Evolutionary conservation across 2,329 filamentous ascomycete species (phyloP), one percentile per base, ranked within the genome.

Genomic region (Dissoconium aciculare): DNA sequence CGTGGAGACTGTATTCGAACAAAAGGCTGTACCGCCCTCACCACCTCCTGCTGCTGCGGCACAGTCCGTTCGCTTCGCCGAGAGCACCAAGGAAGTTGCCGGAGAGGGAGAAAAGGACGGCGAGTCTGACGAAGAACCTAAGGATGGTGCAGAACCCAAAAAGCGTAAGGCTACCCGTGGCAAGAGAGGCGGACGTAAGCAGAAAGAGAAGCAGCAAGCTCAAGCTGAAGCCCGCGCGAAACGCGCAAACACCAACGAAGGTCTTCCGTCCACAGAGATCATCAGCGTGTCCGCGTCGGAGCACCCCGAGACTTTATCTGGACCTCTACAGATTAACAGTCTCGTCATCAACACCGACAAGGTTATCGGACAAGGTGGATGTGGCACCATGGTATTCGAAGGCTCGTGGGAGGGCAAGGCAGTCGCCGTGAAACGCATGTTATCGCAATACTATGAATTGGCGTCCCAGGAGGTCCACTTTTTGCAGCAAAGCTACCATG

Each of bases 381-480:
- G 94, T 50, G 89, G 89, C n/a, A 98, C 89, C 0, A 74, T 91
- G 31, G 89, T 98, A 1, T 95, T 89, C 54, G 78, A 82, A 28
- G 89, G 89, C n/a, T 81, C 76, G 32, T 95, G 92, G 52, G 89
- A 62, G 53, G 84, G 84, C 14, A 77, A 85, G 30, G 78, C 85
- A 26, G 87, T 98, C 15, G 89, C 89, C 1, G 83, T 98, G 28
- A 98, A 98, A 63, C 74, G 89, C 17, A 92, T 98, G 83, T 65
- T 95, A 37, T 82, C 87, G 17, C 82, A 93, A 44, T 94, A 94
- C 47, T 94, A 85, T 52, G 87, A 93, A 41, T 81, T 98, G 44
- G 89, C 89, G 1, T 84, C 82, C 8, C 84, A 93, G 47, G 89
- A 98, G 57, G 92, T 93, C 1, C 78, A 78, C 37, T 64, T 95